These are phyloP conservation scores for Salix udensis DNA, from an alignment of 345 rosid genomes.

Conservation along the genomic window DNA sequence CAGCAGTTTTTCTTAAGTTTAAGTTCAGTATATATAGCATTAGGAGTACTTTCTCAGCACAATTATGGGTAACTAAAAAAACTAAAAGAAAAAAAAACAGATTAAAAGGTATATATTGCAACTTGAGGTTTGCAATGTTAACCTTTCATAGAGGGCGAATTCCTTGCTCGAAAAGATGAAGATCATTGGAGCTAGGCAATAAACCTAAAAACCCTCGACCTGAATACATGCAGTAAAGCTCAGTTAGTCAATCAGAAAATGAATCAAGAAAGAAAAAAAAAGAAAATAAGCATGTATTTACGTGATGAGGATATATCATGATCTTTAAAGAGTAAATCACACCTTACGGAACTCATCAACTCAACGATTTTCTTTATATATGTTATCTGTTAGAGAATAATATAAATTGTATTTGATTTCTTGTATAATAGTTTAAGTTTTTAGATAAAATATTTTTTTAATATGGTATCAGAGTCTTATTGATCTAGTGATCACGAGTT, in stretches of 20 bases:
- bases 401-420: too few species aligned
- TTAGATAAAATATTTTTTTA: too few species aligned
- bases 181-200: conserved; percentile 82
- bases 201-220: conserved; percentile 93
- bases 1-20: not conserved
- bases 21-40: not conserved
- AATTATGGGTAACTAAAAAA: too few species aligned
- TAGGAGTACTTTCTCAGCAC: too few species aligned
- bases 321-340: not conserved
- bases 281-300: not conserved
- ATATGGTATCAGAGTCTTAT: too few species aligned
- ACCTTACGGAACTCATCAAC: conserved; percentile 10
- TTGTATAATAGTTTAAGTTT: too few species aligned
- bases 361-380: conserved; percentile 74
- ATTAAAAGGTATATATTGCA: too few species aligned
- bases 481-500: too few species aligned
- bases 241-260: conserved; percentile 6
- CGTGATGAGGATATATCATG: not conserved
- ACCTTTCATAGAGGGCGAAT: conserved; percentile 98
- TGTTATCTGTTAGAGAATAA: too few species aligned
- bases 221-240: conserved; percentile 12
- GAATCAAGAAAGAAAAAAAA: not conserved
- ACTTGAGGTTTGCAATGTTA: not conserved
- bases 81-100: too few species aligned
- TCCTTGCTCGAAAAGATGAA: conserved; percentile 92